Base-by-base conservation (phyloP, 345 rosid species). In the Turritis glabra region DNA sequence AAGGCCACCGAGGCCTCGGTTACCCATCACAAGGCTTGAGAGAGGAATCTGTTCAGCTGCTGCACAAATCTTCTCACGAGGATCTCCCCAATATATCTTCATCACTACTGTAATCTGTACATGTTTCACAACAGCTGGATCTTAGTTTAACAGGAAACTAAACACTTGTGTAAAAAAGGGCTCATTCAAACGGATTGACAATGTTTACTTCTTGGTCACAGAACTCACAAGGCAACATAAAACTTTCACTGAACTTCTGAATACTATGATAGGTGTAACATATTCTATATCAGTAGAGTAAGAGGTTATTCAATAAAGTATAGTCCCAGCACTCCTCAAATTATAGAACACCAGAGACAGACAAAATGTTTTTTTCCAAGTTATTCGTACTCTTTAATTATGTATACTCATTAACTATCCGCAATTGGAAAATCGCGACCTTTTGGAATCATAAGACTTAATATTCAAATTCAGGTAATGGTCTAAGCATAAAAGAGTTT, bases 41-140 rank as follows among this genome's bases (percentile, higher is more conserved):
- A 91, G 81, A 63, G 93, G 97, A 69, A 89, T 80, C 54, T 82
- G 77, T 29, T 91, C 96, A 15, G 84, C 86, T 2, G 97, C 96
- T 80, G 86, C 93, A 40, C 90, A 85, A 12, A 91, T 75, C 90
- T 88, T 89, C 80, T 91, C 97, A 22, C 93, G 91, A 65, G 96
- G 66, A 76, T 91, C 97, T 55, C 97, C 97, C 96, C 96, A 89
- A 18, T 83, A 89, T 68, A 91, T 78, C 91, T 89, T 91, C 85
- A 84, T 64, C 43, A 88, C 68, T 75, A 89, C 90, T 44, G 64
- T 76, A 43, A 82, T 37, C 85, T 81, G 68, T 64, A 5, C 46
- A 55, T 44, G 66, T 59, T 63, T 27, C 72, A 54, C 21, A 81
- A 51, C 46, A 55, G 23, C 59, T 67, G 33, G 10, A 43, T 64